Evolutionary conservation across 78 protist genomes (phyloP), one percentile per base, ranked within the genome.

Genomic region (Tieghemostelium lacteum): DNA sequence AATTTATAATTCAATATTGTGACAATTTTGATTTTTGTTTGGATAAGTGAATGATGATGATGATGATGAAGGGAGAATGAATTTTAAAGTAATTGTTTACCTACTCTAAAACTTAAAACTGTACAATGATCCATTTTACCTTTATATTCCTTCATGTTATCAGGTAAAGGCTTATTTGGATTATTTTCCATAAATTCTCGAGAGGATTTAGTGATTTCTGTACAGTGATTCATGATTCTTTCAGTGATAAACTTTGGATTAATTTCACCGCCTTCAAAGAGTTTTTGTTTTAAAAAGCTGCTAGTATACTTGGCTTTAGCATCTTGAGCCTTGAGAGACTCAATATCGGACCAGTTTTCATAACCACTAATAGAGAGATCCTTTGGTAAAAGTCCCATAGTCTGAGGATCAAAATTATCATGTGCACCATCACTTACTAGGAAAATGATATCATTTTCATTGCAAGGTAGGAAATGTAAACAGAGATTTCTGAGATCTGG

Each of bases 111-210:
- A 33, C 88, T 75, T 5, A 92, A 72, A 75, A 92, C 80, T 8
- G 95, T 92, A 7, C 78, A 49, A 61, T 92, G 95, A 65, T 92
- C 95, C 95, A 92, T 92, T 58, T 92, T 92, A 50, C 95, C 95
- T 52, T 88, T 88, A 42, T 92, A 92, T 42, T 60, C 60, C n/a
- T 77, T 74, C n/a, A 65, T 36, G 36, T 85, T 88, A 34, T 92
- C 86, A 4, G 91, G 93, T 39, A 75, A 64, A 8, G 85, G 86
- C 28, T 65, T 65, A 31, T 71, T 75, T 8, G 95, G 95, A 33
- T 49, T 72, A 24, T 60, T 74, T 29, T 63, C 95, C 95, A 92
- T 92, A 28, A 71, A 92, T 24, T 73, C 86, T 73, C 95, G 61
- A 19, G 92, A 76, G 60, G 78, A 72, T 62, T 61, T 65, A 2